Evolutionary conservation across 352 stramenopile genomes (phyloP).

Genomic region (Pythium phragmiticola): DNA sequence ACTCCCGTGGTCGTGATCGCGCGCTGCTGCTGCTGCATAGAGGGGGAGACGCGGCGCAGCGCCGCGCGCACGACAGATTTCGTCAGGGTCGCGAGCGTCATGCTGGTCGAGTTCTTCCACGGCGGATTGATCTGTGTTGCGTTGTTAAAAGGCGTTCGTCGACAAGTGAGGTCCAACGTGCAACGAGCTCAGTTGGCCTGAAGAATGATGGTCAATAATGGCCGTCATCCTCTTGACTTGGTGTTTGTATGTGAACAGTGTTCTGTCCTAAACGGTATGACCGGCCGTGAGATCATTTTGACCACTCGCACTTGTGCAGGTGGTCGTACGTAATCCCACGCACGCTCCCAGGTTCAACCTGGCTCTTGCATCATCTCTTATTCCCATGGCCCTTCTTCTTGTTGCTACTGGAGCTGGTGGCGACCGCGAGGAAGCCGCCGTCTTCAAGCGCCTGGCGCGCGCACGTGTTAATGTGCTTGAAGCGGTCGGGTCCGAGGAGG

Average conservation of each 20-base stretch:
- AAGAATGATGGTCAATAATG: slow-evolving; percentile 18
- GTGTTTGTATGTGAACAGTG: background rate
- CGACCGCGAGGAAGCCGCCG: slow-evolving; percentile 46
- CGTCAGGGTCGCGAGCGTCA: slow-evolving; percentile 9
- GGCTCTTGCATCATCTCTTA: background rate
- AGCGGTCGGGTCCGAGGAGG: slow-evolving; percentile 78
- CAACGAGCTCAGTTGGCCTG: background rate
- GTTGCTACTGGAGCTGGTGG: background rate
- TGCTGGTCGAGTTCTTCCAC: slow-evolving; percentile 2
- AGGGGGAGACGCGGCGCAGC: slow-evolving; percentile 1
- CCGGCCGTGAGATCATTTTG: background rate
- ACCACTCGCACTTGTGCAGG: background rate
- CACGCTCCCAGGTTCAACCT: background rate
- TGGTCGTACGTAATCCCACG: too few species aligned
- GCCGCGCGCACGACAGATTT: slow-evolving; percentile 6
- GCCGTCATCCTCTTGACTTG: slow-evolving; percentile 14
- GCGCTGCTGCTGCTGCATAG: slow-evolving; percentile 30
- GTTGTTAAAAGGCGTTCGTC: slow-evolving; percentile 13
- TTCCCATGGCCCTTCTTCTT: slow-evolving; percentile 60
- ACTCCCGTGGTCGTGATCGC: slow-evolving; percentile 49
- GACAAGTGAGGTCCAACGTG: slow-evolving; percentile 12
- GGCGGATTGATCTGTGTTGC: background rate
- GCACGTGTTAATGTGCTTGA: slow-evolving; percentile 82
- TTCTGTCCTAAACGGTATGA: background rate
- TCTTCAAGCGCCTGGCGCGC: slow-evolving; percentile 77